Evolutionary conservation across 768 basidiomycete species (phyloP).

Genomic region (Boletus edulis): DNA sequence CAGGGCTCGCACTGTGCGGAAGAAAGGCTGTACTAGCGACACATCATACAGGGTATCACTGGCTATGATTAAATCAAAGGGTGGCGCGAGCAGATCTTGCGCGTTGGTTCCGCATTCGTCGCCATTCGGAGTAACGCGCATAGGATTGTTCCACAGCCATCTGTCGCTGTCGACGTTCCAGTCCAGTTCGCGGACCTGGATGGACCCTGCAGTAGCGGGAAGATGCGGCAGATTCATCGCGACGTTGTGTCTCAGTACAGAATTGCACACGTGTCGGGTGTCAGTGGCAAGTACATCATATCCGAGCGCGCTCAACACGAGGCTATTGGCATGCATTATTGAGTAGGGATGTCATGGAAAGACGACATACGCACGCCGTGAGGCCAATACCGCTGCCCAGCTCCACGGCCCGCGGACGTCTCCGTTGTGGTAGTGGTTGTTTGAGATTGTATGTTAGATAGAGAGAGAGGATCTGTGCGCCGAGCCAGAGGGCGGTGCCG

Average conservation of each 20-base stretch:
- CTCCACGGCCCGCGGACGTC: constrained; percentile 56
- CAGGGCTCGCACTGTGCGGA: constrained; percentile 61
- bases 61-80: constrained; percentile 75
- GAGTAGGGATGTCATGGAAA: neutral
- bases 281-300: constrained; percentile 82
- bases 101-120: constrained; percentile 12
- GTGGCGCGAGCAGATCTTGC: constrained; percentile 39
- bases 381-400: constrained; percentile 83
- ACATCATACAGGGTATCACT: constrained; percentile 79
- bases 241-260: constrained; percentile 66
- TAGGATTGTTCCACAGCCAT: constrained; percentile 51
- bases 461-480: constrained; percentile 68
- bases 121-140: constrained; percentile 36
- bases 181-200: constrained; percentile 66
- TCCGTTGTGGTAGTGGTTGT: neutral
- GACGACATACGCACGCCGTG: constrained; percentile 54
- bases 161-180: constrained; percentile 57
- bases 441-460: constrained; percentile 50
- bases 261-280: constrained; percentile 55
- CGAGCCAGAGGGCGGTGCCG: constrained; percentile 84
- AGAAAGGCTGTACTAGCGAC: constrained; percentile 63
- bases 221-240: constrained; percentile 39
- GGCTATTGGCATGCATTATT: constrained; percentile 34
- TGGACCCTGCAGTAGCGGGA: constrained; percentile 38
- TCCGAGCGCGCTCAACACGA: constrained; percentile 64